Evolutionary conservation across 1,284 basidiomycete genomes (phyloP).

Genomic region (Sanghuangporus weigelae): DNA sequence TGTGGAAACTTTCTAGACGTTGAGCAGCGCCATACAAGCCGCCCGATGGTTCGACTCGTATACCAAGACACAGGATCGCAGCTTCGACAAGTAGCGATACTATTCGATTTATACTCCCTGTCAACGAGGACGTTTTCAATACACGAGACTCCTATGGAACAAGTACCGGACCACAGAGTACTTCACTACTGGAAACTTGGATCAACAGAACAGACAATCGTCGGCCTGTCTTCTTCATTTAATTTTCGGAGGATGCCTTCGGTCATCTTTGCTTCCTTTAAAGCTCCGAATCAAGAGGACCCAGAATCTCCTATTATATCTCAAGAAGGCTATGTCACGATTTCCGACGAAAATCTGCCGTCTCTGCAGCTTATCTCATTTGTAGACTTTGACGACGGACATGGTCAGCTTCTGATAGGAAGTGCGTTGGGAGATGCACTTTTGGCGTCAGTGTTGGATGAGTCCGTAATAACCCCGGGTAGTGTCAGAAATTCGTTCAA

Average conservation of each 20-base stretch:
- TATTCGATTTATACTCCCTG: neutral
- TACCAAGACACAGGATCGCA: neutral
- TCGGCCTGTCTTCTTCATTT: neutral
- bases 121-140: neutral
- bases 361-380: neutral
- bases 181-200: neutral
- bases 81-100: neutral
- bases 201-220: neutral
- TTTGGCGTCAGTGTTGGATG: neutral
- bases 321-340: neutral
- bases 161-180: neutral
- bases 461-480: neutral
- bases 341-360: neutral
- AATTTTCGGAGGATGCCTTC: neutral
- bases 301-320: neutral
- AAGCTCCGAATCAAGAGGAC: neutral
- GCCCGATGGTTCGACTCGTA: neutral
- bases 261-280: neutral
- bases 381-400: slow-evolving; percentile 9
- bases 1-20: neutral
- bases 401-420: slow-evolving; percentile 2
- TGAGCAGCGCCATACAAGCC: neutral
- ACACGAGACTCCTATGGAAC: neutral
- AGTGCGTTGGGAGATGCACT: neutral
- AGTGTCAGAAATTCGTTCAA: neutral